Base-by-base conservation (phyloP, 2,329 filamentous ascomycete species). In the Alternaria hordeiaustralica region DNA sequence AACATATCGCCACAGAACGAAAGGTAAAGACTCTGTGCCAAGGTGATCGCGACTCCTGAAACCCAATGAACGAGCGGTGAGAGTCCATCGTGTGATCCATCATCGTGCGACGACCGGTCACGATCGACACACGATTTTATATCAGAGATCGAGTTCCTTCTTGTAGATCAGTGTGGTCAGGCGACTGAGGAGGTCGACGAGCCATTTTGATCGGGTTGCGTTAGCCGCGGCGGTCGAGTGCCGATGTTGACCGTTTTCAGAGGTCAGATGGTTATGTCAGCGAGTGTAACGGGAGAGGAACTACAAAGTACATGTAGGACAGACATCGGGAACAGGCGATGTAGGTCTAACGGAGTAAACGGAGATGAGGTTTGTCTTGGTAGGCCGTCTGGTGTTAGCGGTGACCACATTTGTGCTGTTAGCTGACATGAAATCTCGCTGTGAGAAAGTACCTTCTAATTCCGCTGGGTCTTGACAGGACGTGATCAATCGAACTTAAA, bases 231-330 rank as follows among this genome's bases (percentile, higher is more conserved):
- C 53, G 13, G 44, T 25, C 23, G 15, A 18, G 28, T 57, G 53
- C 58, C 53, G 58, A 61, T 15, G 15, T 57, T 61, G 44, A 58
- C 44, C 33, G 58, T 25, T 20, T 30, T 44, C 20, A 23, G 45
- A 50, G 10, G 18, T 26, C 15, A 44, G 33, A 20, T 44, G 18
- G 18, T 26, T 50, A 45, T 47, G 54, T 47, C 45, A 57, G 53
- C 45, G 30, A 18, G 33, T 60, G 58, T 49, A 57, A 44, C 44
- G 4, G 36, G 47, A 23, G 20, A 18, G 10, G 11, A 23, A 18
- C 18, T 33, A 23, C 41, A 57, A 5, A 25, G 15, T 36, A 57
- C 23, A 20, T 33, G 49, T 36, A 15, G 21, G 28, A 51, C 28
- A 36, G 26, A 36, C 28, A 21, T 41, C 13, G 21, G 12, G 30